Base-by-base conservation (phyloP, 1,139 yeast species). In the Debaryomyces subglobosus region DNA sequence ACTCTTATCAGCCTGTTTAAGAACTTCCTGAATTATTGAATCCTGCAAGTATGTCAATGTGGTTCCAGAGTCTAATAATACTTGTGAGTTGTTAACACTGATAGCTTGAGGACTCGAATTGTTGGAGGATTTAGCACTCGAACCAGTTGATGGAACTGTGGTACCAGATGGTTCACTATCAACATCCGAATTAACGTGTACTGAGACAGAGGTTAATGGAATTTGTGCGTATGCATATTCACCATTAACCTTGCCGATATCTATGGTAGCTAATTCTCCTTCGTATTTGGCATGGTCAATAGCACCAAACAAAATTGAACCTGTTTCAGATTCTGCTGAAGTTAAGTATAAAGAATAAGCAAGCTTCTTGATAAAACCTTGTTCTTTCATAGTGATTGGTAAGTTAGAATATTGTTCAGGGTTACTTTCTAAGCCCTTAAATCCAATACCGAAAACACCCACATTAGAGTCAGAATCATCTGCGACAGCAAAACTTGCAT, bases 361-460 rank as follows among this genome's bases (percentile, higher is more conserved):
- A 34, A 66, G 68, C 43, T 74, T 71, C 41, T 70, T 59, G 53
- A 83, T 84, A 34, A 70, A 52, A 0, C 86, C 86, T 45, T 75
- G 73, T 44, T 67, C 61, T 56, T 69, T 72, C 68, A 88, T 67
- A 52, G 79, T 78, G 43, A 72, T 49, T 2, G 94, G 94, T 46
- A 85, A 69, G 60, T 85, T 84, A 40, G 76, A 72, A 61, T 84
- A 84, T 13, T 65, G 54, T 51, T 64, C 40, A 55, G 25, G 46
- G 39, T 35, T 53, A 54, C 54, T 54, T 52, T 52, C 64, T 35
- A 49, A 56, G 47, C 49, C 51, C 21, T 66, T 63, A 39, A 58
- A 72, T 12, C 87, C 87, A 51, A 85, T 79, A 32, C 89, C 90
- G 43, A 84, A 65, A 24, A 85, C 86, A 46, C 86, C 86, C 47